Conservation (phyloP, 2,329 filamentous ascomycete species). For the Aspergillus texensis region DNA sequence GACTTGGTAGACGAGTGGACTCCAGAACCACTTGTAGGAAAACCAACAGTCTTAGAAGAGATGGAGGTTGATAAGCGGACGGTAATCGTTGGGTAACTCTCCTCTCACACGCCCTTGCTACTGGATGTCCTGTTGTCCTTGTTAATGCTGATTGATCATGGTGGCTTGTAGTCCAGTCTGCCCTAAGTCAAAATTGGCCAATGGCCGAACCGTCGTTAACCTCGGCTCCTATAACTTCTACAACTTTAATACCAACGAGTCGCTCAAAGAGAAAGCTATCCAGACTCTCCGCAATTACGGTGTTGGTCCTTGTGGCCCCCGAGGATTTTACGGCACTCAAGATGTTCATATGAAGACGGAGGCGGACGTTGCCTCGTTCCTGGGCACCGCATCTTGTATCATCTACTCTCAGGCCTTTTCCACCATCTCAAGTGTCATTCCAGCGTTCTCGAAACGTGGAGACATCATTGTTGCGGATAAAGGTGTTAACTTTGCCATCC, state of each 20-base stretch:
- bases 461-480: conserved; percentile 96
- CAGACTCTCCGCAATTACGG: conserved; percentile 92
- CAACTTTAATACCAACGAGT: conserved; percentile 92
- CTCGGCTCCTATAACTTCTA: conserved; percentile 97
- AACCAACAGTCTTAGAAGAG: conserved; percentile 74
- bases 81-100: conserved; percentile 77
- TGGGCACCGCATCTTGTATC: conserved; percentile 87
- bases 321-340: conserved; percentile 97
- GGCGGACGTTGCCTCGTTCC: conserved; percentile 84
- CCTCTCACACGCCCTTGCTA: background rate
- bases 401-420: conserved; percentile 96
- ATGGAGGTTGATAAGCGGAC: conserved; percentile 81
- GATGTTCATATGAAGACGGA: conserved; percentile 98
- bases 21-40: conserved; percentile 83
- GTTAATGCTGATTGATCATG: conserved; percentile 13
- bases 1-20: conserved; percentile 96
- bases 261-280: conserved; percentile 92
- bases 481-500: conserved; percentile 89
- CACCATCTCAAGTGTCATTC: conserved; percentile 95
- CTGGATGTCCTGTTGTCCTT: background rate
- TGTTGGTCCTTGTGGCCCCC: conserved; percentile 93
- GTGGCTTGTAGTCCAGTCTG: conserved; percentile 69
- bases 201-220: conserved; percentile 88
- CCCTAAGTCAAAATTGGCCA: conserved; percentile 84
- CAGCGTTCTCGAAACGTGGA: conserved; percentile 93